Percentiles rank a stretch among this genome's conserved stretches.
Evolutionary conservation across 352 stramenopile genomes (phyloP).

Genomic region (Peronospora tabacina): DNA sequence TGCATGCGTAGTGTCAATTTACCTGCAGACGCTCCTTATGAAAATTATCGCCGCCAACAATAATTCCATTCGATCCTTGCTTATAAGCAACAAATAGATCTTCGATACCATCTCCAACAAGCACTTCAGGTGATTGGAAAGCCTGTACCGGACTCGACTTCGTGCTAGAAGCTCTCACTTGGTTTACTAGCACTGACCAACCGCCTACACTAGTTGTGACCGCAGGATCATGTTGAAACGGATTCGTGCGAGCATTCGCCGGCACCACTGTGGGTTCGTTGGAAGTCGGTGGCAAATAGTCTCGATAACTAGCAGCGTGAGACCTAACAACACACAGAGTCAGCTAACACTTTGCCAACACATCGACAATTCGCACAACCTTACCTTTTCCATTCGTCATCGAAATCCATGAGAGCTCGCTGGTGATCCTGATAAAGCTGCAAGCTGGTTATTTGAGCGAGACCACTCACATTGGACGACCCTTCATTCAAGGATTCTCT

Average conservation of each 20-base stretch:
- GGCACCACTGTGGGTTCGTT: constrained; percentile 3
- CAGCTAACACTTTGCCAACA: neutral
- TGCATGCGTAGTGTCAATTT: neutral
- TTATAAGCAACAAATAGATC: constrained; percentile 21
- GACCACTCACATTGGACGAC: constrained; percentile 17
- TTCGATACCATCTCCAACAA: constrained; percentile 3
- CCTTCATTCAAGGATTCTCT: constrained; percentile 1
- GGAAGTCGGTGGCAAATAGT: constrained; percentile 4
- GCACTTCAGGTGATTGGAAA: constrained; percentile 1
- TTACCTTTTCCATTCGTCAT: constrained; percentile 45
- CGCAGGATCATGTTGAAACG: constrained; percentile 18
- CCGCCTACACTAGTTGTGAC: constrained; percentile 1
- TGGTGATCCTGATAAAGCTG: constrained; percentile 45
- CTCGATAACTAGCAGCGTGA: constrained; percentile 17
- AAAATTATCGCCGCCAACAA: constrained; percentile 17
- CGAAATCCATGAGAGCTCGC: constrained; percentile 44
- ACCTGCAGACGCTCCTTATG: constrained; percentile 24
- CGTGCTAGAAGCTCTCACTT: constrained; percentile 23
- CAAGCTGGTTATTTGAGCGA: constrained; percentile 32
- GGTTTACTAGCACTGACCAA: constrained; percentile 20
- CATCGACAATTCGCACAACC: neutral
- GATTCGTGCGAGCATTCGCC: constrained; percentile 16
- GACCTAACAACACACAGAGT: constrained; percentile 18
- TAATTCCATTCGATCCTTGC: constrained; percentile 29
- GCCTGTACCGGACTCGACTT: constrained; percentile 7